Evolutionary conservation across 768 basidiomycete species (phyloP).

Genomic region (Termitomyces sp.): DNA sequence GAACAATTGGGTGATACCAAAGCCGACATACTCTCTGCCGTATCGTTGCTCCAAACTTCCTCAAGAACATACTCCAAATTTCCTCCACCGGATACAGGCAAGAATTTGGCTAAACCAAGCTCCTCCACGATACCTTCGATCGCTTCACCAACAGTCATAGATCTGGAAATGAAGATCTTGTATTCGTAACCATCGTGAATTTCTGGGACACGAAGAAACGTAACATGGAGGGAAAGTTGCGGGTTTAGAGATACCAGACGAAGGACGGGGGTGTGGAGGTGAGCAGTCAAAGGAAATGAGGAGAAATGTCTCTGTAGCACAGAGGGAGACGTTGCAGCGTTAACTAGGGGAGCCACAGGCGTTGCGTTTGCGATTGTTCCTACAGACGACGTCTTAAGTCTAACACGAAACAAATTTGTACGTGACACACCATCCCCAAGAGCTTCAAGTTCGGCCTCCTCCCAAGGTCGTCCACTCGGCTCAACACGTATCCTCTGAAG

Average conservation of each 20-base stretch:
- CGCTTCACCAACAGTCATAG: slow-evolving; percentile 52
- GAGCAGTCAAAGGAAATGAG: slow-evolving; percentile 63
- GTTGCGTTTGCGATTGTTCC: slow-evolving; percentile 46
- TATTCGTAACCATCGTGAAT: slow-evolving; percentile 71
- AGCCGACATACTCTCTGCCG: slow-evolving; percentile 46
- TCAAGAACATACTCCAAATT: slow-evolving; percentile 72
- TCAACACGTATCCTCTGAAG: slow-evolving; percentile 63
- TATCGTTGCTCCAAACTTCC: slow-evolving; percentile 56
- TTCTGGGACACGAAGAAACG: slow-evolving; percentile 70
- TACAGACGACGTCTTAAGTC: slow-evolving; percentile 20
- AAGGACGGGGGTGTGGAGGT: slow-evolving; percentile 61
- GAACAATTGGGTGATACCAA: slow-evolving; percentile 1
- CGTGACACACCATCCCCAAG: slow-evolving; percentile 55
- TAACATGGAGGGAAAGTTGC: slow-evolving; percentile 45
- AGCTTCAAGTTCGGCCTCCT: slow-evolving; percentile 62
- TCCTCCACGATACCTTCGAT: slow-evolving; percentile 52
- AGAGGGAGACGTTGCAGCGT: slow-evolving; percentile 31
- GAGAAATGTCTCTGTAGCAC: slow-evolving; percentile 55
- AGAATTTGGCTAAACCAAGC: slow-evolving; percentile 62
- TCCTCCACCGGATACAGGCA: slow-evolving; percentile 68
- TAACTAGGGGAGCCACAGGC: slow-evolving; percentile 51
- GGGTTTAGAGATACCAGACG: slow-evolving; percentile 73
- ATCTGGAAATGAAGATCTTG: slow-evolving; percentile 60
- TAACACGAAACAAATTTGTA: not conserved
- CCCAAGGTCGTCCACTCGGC: slow-evolving; percentile 60